Percentiles rank a stretch among this genome's conserved stretches.
Evolutionary conservation across 2,329 filamentous ascomycete species (phyloP).

Genomic region (Colletotrichum camelliae): DNA sequence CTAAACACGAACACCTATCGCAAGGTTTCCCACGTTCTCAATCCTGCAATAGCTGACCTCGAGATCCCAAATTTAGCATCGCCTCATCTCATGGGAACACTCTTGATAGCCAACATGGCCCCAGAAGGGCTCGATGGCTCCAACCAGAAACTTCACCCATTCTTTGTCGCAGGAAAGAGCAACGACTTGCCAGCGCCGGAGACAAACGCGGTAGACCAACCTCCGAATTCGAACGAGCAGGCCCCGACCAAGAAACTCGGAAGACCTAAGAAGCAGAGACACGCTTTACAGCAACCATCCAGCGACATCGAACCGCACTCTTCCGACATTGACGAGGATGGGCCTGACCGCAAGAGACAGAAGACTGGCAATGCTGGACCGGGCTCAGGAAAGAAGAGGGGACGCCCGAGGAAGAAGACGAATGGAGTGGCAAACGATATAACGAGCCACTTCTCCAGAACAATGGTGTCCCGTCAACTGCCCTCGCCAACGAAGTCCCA

Average conservation of each 20-base stretch:
- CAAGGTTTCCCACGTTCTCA: not conserved
- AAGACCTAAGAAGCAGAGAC: not conserved
- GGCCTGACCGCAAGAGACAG: constrained; percentile 26
- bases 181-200: not conserved
- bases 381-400: constrained; percentile 23
- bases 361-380: constrained; percentile 26
- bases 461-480: not conserved
- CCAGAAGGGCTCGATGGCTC: constrained; percentile 40
- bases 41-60: not conserved
- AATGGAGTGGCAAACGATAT: constrained; percentile 25
- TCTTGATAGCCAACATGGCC: constrained; percentile 50
- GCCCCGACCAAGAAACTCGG: not conserved
- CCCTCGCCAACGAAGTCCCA: not conserved
- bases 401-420: constrained; percentile 29
- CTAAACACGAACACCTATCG: not conserved
- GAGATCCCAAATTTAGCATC: not conserved
- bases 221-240: not conserved
- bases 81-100: constrained; percentile 42
- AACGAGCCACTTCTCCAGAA: constrained; percentile 26
- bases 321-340: constrained; percentile 15
- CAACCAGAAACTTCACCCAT: constrained; percentile 58
- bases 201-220: not conserved
- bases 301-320: constrained; percentile 10
- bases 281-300: not conserved
- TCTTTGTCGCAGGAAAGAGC: constrained; percentile 46